Evolutionary conservation across 176 grass and related monocot genomes (phyloP), one percentile per base, ranked within the genome.

Genomic region (Phoenix roebelenii): DNA sequence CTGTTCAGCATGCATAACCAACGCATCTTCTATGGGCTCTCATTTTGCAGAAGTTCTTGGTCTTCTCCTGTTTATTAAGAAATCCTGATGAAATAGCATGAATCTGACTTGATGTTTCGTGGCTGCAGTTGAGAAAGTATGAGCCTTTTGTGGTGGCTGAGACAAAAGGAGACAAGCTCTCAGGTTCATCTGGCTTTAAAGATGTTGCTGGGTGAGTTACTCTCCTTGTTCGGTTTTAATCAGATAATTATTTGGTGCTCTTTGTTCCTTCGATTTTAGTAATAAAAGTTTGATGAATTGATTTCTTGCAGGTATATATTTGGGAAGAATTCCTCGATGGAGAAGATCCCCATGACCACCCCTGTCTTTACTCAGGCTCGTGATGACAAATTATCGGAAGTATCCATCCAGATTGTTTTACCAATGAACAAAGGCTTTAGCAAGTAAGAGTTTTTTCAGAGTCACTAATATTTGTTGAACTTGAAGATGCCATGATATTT

Each of bases 291-390:
- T 61, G 60, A 35, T 16, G 18, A 30, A 17, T 25, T 61, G 4
- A 39, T 23, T 35, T 25, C n/a, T 35, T 87, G 6, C 76, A 97
- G 92, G 59, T 97, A 97, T 71, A 91, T 97, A 72, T 97, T 91
- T 70, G 87, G 84, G 16, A 97, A 85, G 55, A 97, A 97, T 72
- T 83, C 87, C 57, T 85, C 81, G 5, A 76, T 65, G 22, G 92
- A 97, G 60, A 97, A 91, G 78, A 91, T 97, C 57, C 72, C 83
- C 5, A 97, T 97, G 92, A 97, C 92, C 28, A 88, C 87, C 54
- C 92, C 92, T 56, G 92, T 97, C 55, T 97, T 97, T 74, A 91
- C 92, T 49, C 80, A 91, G 74, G 76, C 83, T 65, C 74, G 70
- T 44, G 81, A 91, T 55, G 76, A 83, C 52, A 85, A 82, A 26